These are phyloP conservation scores for Suillus subalutaceus DNA, from an alignment of 768 basidiomycete genomes.

Conservation along the genomic window DNA sequence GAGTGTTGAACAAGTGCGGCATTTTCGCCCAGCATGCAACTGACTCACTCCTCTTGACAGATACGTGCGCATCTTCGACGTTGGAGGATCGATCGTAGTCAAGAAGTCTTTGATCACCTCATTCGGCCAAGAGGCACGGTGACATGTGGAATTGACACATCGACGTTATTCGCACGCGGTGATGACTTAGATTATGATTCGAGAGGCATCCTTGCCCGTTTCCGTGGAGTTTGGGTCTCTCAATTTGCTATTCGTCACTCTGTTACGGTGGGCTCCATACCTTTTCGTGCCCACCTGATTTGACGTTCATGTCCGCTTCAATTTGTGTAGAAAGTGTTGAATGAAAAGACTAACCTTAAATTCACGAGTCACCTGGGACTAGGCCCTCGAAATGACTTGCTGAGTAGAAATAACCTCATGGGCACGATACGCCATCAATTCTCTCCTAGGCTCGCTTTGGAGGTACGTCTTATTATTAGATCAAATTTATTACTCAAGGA, in stretches of 20 bases:
- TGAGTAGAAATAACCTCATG: conserved; percentile 47
- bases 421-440: conserved; percentile 80
- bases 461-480: conserved; percentile 37
- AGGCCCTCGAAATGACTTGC: conserved; percentile 17
- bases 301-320: conserved; percentile 24
- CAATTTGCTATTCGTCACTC: conserved; percentile 45
- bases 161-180: conserved; percentile 46
- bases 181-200: conserved; percentile 30
- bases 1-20: conserved; percentile 50
- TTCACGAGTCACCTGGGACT: conserved; percentile 42
- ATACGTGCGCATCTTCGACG: conserved; percentile 47
- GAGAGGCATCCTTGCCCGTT: conserved; percentile 34
- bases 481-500: conserved; percentile 18
- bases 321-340: conserved; percentile 48
- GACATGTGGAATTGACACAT: conserved; percentile 50
- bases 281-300: conserved; percentile 9
- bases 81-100: conserved; percentile 41
- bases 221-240: conserved; percentile 39
- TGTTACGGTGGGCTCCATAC: conserved; percentile 41
- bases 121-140: conserved; percentile 50
- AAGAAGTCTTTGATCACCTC: conserved; percentile 39
- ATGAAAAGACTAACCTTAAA: conserved; percentile 45
- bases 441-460: conserved; percentile 61
- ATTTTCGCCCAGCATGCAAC: not conserved
- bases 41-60: conserved; percentile 32